Percentiles rank a stretch among this genome's conserved stretches.
phyloP scores from a whole-genome alignment of 257 asterid genomes.

The Solanum ossicruentum region DNA sequence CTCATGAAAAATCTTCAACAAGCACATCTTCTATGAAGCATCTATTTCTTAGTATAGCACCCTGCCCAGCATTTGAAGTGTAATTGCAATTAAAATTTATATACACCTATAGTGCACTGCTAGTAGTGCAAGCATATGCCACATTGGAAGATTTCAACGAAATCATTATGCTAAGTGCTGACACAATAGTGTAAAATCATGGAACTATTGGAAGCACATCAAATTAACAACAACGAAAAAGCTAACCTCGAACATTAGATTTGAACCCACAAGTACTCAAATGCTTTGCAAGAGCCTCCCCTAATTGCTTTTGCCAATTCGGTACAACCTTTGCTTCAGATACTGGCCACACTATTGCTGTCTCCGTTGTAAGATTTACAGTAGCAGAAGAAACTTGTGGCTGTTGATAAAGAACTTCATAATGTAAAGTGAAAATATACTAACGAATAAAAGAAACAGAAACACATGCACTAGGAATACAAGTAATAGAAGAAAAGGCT shows the following conservation, averaged over 20 bases:
- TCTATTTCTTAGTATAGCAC: not conserved
- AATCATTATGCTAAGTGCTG: not conserved
- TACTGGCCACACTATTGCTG: conserved; percentile 87
- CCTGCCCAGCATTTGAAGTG: not conserved
- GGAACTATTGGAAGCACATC: not conserved
- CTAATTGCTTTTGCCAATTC: conserved; percentile 73
- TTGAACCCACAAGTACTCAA: conserved; percentile 79
- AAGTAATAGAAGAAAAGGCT: not conserved
- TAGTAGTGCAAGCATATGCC: not conserved
- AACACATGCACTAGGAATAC: not conserved
- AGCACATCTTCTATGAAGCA: not conserved
- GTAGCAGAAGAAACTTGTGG: conserved; percentile 88
- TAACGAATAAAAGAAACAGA: not conserved
- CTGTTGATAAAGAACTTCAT: conserved; percentile 28
- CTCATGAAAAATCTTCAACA: not conserved
- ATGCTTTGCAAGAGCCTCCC: conserved; percentile 92
- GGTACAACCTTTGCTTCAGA: conserved; percentile 74
- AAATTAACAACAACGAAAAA: not conserved
- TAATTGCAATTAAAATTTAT: not conserved
- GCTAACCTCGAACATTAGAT: conserved; percentile 71
- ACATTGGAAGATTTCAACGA: not conserved
- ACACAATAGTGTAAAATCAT: not conserved
- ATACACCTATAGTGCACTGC: not conserved
- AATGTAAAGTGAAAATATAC: not conserved
- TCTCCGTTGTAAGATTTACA: conserved; percentile 88